Conservation (phyloP, 2,329 filamentous ascomycete genomes). For the Colletotrichum zoysiae region DNA sequence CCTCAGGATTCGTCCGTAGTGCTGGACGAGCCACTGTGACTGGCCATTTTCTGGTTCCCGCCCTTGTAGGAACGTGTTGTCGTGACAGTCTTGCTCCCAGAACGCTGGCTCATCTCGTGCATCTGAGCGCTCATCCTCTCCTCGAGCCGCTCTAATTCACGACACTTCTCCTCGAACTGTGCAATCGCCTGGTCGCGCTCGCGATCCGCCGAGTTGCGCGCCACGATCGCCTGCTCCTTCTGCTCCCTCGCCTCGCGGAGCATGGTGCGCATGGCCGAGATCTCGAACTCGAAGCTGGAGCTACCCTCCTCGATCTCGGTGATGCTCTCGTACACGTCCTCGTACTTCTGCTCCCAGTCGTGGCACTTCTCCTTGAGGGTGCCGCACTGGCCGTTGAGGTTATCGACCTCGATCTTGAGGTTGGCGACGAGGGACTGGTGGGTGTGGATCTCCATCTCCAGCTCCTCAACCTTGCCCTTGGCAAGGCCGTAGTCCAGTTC, state of each 20-base stretch:
- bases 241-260: conserved; percentile 34
- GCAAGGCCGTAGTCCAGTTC: conserved; percentile 11
- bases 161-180: conserved; percentile 28
- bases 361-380: conserved; percentile 28
- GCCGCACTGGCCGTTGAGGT: conserved; percentile 21
- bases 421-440: conserved; percentile 14
- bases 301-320: conserved; percentile 36
- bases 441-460: conserved; percentile 16
- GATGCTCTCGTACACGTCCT: conserved; percentile 36
- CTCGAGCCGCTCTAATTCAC: conserved; percentile 37
- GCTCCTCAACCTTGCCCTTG: conserved; percentile 1
- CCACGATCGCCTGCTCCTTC: conserved; percentile 32
- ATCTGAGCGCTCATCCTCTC: conserved; percentile 30
- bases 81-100: conserved; percentile 4
- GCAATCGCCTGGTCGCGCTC: conserved; percentile 29
- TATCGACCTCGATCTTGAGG: conserved; percentile 29
- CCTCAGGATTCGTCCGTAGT: neutral
- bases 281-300: conserved; percentile 32
- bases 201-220: conserved; percentile 33
- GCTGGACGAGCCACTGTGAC: neutral
- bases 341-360: conserved; percentile 30
- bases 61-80: neutral
- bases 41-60: neutral
- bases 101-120: conserved; percentile 18
- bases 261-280: conserved; percentile 31